Conservation (phyloP, 2,329 filamentous ascomycete species). For the Aphanoascus verrucosus region DNA sequence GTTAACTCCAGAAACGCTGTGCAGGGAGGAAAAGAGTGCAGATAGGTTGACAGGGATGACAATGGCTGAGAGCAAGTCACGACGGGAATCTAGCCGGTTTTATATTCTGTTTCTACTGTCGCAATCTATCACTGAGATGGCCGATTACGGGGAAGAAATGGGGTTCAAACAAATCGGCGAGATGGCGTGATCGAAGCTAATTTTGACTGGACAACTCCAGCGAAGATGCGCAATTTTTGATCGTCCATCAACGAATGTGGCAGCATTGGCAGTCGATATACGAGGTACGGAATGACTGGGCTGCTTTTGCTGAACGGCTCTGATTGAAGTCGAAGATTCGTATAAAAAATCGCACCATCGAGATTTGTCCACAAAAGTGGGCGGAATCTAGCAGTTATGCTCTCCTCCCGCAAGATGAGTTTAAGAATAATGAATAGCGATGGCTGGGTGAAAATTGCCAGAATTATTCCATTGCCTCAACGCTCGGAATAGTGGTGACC, state of each 20-base stretch:
- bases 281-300: neutral
- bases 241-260: neutral
- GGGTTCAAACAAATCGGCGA: neutral
- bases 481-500: too few relatives aligned
- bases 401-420: too few relatives aligned
- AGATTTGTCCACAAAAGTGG: too few relatives aligned
- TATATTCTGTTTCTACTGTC: neutral
- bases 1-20: neutral
- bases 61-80: neutral
- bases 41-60: neutral
- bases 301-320: neutral
- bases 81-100: neutral
- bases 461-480: too few relatives aligned
- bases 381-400: too few relatives aligned
- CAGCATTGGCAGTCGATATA: neutral
- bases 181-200: slow-evolving; percentile 14
- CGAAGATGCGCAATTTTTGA: slow-evolving; percentile 4
- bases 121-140: neutral
- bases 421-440: too few relatives aligned
- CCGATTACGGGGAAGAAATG: slow-evolving; percentile 3
- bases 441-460: too few relatives aligned
- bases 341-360: too few relatives aligned
- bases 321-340: too few relatives aligned
- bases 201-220: slow-evolving; percentile 5
- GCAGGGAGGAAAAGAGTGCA: neutral